Evolutionary conservation across 1,284 basidiomycete species (phyloP), one percentile per base, ranked within the genome.

Genomic region (Rhodofomes roseus): DNA sequence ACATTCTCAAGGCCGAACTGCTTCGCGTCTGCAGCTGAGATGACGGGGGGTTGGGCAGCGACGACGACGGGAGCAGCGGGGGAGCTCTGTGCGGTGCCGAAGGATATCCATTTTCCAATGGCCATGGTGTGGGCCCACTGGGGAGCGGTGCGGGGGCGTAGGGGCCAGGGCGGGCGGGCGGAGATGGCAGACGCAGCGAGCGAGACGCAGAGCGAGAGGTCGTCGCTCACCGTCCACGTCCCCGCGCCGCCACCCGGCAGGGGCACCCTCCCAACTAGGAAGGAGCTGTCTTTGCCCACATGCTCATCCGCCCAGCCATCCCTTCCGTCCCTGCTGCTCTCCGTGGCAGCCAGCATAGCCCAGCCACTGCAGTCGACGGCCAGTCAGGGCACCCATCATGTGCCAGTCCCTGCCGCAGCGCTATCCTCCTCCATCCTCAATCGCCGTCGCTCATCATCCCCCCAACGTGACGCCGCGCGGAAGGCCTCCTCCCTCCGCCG

Each of bases 1-100:
- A 95, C 94, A 76, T 97, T 97, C 81, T 96, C 95, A 55, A 96
- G 79, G 22, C 95, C 95, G 81, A 95, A 96, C 70, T 85, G 87
- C 79, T 92, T 92, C 61, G 82, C 81, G 73, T 90, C 89, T 60
- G 89, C 83, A 25, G 83, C 77, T 52, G 78, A 76, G 63, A 78
- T 57, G 50, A 68, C 65, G 57, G 67, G 68, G 20, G 64, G 60
- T 40, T 60, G 63, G 22, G 61, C 60, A 44, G 62, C 56, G 60
- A 63, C 64, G 65, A 62, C 62, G 57, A 63, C 56, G 44, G 58
- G 59, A 52, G 62, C 57, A 48, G 62, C 39, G 55, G 62, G 50
- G 51, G 66, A 18, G n/a, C 61, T 23, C 57, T 64, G 63, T 29
- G 55, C 62, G 29, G 62, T 57, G 55, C 65, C 68, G 60, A 69